These are phyloP conservation scores for Pseudonitzschia multiseries DNA, from an alignment of 108 stramenopile species.

Conservation along the genomic window DNA sequence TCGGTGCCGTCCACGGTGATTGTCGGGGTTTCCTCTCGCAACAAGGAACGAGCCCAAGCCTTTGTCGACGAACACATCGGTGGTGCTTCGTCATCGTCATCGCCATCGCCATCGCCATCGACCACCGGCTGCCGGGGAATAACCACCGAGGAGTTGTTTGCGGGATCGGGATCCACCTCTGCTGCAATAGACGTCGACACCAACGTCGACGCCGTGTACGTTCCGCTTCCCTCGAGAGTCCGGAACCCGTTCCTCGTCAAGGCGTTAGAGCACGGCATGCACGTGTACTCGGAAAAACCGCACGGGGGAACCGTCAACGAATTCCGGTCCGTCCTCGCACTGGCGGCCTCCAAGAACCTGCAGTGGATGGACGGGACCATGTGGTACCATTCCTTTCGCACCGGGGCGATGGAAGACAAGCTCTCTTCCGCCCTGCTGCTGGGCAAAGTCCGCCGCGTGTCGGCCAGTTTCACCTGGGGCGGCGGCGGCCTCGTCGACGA, in stretches of 20 bases:
- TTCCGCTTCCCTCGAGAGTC: conserved; percentile 1
- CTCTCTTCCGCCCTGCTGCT: not conserved
- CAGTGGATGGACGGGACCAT: conserved; percentile 12
- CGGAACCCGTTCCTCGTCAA: not conserved
- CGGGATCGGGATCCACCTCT: not conserved
- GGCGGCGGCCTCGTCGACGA: conserved; percentile 3
- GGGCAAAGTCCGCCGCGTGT: conserved; percentile 1
- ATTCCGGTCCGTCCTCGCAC: not conserved
- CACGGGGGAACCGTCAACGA: conserved; percentile 1
- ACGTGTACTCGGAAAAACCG: conserved; percentile 5
- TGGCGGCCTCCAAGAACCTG: not conserved
- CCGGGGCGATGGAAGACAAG: not conserved
- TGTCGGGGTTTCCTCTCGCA: not conserved
- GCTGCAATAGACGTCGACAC: too few relatives aligned
- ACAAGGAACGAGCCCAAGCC: not conserved
- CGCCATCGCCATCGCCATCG: too few relatives aligned
- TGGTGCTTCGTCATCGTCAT: too few relatives aligned
- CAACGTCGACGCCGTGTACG: conserved; percentile 2
- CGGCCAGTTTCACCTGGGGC: conserved; percentile 7
- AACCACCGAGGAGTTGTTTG: not conserved
- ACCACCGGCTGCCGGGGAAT: not conserved
- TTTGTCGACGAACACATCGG: not conserved
- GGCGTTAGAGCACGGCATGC: not conserved
- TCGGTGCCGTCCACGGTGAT: not conserved
- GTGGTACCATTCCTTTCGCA: conserved; percentile 6